A percentile compares a stretch with the other conserved stretches of the same genome.
phyloP scores from a whole-genome alignment of 768 basidiomycete genomes.

The Rhodosporidiobolus sp. region DNA sequence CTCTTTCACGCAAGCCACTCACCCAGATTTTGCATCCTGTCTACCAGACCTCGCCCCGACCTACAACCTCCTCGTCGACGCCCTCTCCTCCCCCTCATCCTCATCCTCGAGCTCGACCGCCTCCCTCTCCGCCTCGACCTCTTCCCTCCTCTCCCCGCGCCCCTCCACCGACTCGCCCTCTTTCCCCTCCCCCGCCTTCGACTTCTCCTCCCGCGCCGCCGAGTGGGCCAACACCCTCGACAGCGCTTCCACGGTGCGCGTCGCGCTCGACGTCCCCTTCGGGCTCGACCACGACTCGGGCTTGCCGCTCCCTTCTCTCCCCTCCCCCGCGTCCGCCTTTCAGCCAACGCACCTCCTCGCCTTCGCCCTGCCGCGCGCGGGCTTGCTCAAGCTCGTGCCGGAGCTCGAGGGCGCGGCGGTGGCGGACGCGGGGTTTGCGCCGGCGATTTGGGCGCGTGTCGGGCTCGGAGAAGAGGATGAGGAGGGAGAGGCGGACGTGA shows the following conservation, averaged over 20 bases:
- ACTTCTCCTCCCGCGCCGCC: no score
- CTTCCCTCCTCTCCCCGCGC: background rate
- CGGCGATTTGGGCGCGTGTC: slow-evolving; percentile 15
- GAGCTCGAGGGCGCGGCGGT: background rate
- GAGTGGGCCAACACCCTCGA: no score
- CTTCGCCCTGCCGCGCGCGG: slow-evolving; percentile 17
- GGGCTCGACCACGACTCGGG: background rate
- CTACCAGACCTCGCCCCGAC: slow-evolving; percentile 17
- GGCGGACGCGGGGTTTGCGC: slow-evolving; percentile 13
- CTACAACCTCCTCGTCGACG: slow-evolving; percentile 24
- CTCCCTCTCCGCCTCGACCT: background rate
- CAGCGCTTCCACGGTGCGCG: no score
- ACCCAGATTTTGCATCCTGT: no score
- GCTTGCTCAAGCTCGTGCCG: background rate
- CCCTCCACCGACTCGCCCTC: background rate
- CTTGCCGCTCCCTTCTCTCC: background rate
- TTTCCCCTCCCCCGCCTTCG: no score
- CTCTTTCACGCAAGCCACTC: no score
- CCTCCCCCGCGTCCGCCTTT: background rate
- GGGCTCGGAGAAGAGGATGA: background rate
- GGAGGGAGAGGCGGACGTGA: background rate
- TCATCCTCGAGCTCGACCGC: background rate
- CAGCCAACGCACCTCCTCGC: slow-evolving; percentile 10
- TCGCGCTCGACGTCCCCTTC: background rate
- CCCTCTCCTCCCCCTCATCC: background rate